Evolutionary conservation across 1,284 basidiomycete genomes (phyloP).

Genomic region (Sanghuangporus weigelae): DNA sequence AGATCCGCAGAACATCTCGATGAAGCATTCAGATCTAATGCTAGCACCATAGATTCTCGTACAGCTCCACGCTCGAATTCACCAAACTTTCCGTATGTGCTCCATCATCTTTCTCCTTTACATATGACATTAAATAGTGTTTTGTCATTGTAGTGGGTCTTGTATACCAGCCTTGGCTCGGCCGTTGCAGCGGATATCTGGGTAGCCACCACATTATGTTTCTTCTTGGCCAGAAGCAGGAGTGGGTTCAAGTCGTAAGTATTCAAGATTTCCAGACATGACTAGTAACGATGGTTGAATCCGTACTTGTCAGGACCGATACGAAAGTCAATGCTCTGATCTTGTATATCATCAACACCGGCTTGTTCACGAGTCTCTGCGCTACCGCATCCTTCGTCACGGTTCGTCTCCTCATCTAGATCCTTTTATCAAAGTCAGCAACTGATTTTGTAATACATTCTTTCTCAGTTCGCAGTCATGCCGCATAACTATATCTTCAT

Average conservation of each 20-base stretch:
- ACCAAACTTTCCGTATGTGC: slow-evolving; percentile 1
- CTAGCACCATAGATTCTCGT: neutral
- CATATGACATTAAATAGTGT: neutral
- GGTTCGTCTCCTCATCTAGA: neutral
- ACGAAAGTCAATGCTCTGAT: slow-evolving; percentile 11
- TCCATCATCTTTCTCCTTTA: neutral
- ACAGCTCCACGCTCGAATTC: slow-evolving; percentile 1
- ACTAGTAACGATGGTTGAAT: neutral
- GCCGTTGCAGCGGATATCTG: slow-evolving; percentile 14
- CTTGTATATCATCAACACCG: slow-evolving; percentile 15
- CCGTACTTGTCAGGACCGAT: slow-evolving; percentile 3
- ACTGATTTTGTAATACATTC: neutral
- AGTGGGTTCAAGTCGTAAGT: slow-evolving; percentile 15
- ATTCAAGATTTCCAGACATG: neutral
- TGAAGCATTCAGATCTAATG: neutral
- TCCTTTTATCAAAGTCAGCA: neutral
- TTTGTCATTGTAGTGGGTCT: slow-evolving; percentile 4
- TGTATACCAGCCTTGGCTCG: slow-evolving; percentile 8
- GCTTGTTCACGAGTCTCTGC: slow-evolving; percentile 14
- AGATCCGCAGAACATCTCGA: neutral
- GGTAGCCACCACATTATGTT: slow-evolving; percentile 12
- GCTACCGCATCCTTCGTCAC: slow-evolving; percentile 4
- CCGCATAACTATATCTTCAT: slow-evolving; percentile 24
- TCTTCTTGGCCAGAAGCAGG: slow-evolving; percentile 5
- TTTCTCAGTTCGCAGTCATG: slow-evolving; percentile 21